Base-by-base conservation (phyloP, 768 basidiomycete species). In the Mycena rebaudengoi region DNA sequence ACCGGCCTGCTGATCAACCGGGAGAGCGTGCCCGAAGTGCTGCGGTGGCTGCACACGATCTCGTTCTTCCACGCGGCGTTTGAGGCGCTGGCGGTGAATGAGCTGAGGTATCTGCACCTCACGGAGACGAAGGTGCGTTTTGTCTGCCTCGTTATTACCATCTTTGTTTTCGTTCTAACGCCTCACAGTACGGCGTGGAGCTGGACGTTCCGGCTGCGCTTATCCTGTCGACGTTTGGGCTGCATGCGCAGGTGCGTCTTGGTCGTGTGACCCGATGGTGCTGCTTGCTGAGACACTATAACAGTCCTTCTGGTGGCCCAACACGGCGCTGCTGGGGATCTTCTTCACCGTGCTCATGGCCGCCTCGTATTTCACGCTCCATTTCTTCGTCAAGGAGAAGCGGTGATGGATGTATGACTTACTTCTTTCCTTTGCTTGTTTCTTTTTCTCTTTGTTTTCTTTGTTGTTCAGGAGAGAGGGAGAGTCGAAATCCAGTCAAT, bases 31-130 rank as follows among this genome's bases (percentile, higher is more conserved):
- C 83, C 87, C 0, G 82, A 84, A 0, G 83, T 80, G 35, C 80
- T 98, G 50, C 88, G 86, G 60, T 98, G 95, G 93, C 79, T 99
- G 62, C 92, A 96, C 73, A 95, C 91, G 0, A 72, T 94, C 7
- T 98, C 96, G 6, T 99, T 99, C 85, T 99, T 98, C 90, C 98
- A 99, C 79, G 97, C 98, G 23, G 98, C 94, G 0, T 99, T 96
- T 69, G 98, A 99, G 78, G 96, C 94, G 1, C 85, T 99, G 37
- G 90, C 96, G n/a, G 98, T 99, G 60, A 99, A 99, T 74, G 98
- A 99, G 76, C 81, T 99, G 60, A 84, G 96, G 50, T 98, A 98
- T 77, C 79, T 99, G 28, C 94, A 96, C 72, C 81, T 99, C 33
- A 95, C 94, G 74, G 95, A 99, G 73, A 86, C 90, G 67, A 94